Evolutionary conservation across 2,329 filamentous ascomycete species (phyloP), one percentile per base, ranked within the genome.

Genomic region (Sporothrix euskadiensis): DNA sequence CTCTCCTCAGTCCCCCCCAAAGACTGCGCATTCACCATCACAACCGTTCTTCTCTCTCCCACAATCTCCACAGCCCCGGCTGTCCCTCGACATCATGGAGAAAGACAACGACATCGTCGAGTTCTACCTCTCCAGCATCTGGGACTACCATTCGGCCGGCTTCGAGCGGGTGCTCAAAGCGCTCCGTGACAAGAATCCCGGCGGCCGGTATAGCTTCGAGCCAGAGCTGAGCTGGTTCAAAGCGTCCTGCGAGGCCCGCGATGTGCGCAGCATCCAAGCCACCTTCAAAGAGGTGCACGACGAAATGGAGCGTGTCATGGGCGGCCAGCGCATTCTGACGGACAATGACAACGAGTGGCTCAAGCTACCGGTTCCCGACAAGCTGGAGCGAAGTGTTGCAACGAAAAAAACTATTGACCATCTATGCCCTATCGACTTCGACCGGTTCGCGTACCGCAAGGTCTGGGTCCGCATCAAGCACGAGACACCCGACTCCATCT

Each of bases 51-150:
- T 26, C 26, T 26, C 26, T 26, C 44, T 49, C 44, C 12, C 44
- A 49, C 44, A 19, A 47, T 49, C 30, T 26, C 26, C 26, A 54
- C 61, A 26, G 41, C n/a, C 2, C 7, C 39, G 22, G 61, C 39
- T 66, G 39, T 2, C 22, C n/a, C 19, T 3, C 26, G n/a, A 35
- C 39, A 74, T 22, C 56, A 75, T 75, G 74, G 72, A 73, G 52
- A 56, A 6, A 1, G 35, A 44, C 26, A 52, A 32, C 12, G 19
- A 32, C 3, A 68, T 70, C n/a, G 63, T 71, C 26, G 78, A 80
- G 70, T 77, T 80, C 68, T 79, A 78, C 63, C 52, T 80, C 10
- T 35, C 75, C 7, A 77, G 76, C 39, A 59, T 80, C 47, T 81
- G 79, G 79, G 49, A 73, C 1, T 81, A 78, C 73, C 76, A 73